Evolutionary conservation across 2,329 filamentous ascomycete genomes (phyloP).

Genomic region (Beauveria sp.): DNA sequence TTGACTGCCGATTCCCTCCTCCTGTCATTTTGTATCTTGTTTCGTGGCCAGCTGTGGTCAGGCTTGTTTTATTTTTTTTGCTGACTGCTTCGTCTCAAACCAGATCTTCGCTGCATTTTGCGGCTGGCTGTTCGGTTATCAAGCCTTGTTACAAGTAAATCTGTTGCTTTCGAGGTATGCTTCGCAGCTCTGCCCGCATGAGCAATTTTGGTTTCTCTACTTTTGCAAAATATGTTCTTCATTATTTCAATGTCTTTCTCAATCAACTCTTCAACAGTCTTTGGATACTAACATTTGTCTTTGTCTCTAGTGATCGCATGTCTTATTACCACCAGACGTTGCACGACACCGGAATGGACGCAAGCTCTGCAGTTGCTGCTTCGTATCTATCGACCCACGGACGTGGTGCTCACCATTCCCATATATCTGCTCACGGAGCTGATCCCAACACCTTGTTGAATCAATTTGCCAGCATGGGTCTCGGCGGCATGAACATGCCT

Average conservation of each 20-base stretch:
- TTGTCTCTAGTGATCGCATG: slow-evolving; percentile 18
- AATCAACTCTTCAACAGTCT: background rate
- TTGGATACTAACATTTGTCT: background rate
- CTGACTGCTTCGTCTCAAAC: background rate
- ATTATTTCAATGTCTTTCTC: background rate
- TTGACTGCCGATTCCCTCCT: background rate
- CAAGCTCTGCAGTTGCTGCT: slow-evolving; percentile 22
- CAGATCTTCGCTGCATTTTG: slow-evolving; percentile 22
- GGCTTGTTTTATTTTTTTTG: background rate
- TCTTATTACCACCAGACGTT: slow-evolving; percentile 27
- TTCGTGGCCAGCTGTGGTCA: too few relatives aligned
- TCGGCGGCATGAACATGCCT: slow-evolving; percentile 28
- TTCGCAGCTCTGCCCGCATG: background rate
- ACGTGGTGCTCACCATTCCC: slow-evolving; percentile 21
- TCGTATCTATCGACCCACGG: slow-evolving; percentile 25
- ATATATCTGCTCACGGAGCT: slow-evolving; percentile 22
- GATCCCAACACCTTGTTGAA: slow-evolving; percentile 26
- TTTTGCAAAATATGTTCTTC: background rate
- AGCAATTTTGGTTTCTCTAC: background rate
- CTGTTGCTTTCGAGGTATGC: slow-evolving; percentile 26
- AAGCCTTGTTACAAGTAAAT: slow-evolving; percentile 22
- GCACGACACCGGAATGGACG: slow-evolving; percentile 28
- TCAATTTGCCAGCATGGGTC: slow-evolving; percentile 30
- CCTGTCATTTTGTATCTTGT: background rate
- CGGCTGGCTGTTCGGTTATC: slow-evolving; percentile 24